Percentiles rank a stretch among this genome's conserved stretches.
phyloP scores from a whole-genome alignment of 2,329 filamentous ascomycete species.

The Cercospora zeae-maydis region DNA sequence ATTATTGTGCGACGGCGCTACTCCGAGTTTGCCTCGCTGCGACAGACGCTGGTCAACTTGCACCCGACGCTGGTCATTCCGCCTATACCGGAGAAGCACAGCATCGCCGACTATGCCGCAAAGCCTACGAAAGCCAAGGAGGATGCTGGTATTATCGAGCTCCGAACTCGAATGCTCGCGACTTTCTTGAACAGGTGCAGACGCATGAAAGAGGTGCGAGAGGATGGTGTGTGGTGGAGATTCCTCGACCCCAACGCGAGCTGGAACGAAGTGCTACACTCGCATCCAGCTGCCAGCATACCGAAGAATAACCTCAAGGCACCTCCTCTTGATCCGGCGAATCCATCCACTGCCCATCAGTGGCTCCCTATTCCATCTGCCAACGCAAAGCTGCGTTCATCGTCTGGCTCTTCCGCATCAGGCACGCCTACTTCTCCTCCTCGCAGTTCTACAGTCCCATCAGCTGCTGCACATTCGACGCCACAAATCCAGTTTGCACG shows the following conservation, averaged over 20 bases:
- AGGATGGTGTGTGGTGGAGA: conserved; percentile 95
- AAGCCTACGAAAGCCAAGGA: conserved; percentile 98
- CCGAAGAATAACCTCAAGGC: conserved; percentile 93
- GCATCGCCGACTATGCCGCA: conserved; percentile 96
- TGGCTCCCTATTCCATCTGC: conserved; percentile 81
- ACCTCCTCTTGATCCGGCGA: conserved; percentile 91
- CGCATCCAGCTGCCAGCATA: conserved; percentile 82
- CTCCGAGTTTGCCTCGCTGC: conserved; percentile 90
- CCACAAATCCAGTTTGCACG: conserved; percentile 66
- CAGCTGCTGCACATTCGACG: conserved; percentile 54
- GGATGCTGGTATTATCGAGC: conserved; percentile 92
- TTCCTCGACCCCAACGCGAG: conserved; percentile 97
- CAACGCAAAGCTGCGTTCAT: conserved; percentile 77
- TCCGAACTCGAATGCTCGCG: conserved; percentile 92
- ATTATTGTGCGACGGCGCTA: conserved; percentile 92
- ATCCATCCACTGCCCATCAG: conserved; percentile 79
- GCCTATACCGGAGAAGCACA: conserved; percentile 97
- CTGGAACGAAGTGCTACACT: conserved; percentile 93
- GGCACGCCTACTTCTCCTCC: conserved; percentile 56
- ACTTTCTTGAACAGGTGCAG: conserved; percentile 94
- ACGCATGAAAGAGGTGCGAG: conserved; percentile 84
- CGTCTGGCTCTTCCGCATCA: conserved; percentile 44
- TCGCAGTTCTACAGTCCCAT: conserved; percentile 47
- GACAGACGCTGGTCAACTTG: conserved; percentile 81
- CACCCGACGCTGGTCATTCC: conserved; percentile 95